A percentile compares a stretch with the other conserved stretches of the same genome.
Evolutionary conservation across 257 asterid species (phyloP).

Genomic region (Scutellaria galericulata): DNA sequence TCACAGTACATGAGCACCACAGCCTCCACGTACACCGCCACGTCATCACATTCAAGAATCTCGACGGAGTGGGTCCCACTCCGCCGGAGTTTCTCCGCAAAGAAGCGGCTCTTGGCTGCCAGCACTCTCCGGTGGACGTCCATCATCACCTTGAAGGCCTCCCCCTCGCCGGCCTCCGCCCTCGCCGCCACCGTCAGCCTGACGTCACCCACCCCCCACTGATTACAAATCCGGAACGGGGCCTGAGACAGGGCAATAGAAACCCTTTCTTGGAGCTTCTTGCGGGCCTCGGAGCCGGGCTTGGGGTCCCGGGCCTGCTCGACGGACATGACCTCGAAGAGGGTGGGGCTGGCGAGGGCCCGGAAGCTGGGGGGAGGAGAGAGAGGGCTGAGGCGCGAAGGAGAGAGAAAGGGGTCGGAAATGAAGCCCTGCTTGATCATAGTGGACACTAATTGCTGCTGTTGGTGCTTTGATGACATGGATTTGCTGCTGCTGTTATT

Average conservation of each 20-base stretch:
- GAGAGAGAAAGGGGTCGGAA: constrained; percentile 72
- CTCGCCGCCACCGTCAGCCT: constrained; percentile 67
- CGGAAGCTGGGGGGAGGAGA: constrained; percentile 58
- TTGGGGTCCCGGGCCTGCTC: constrained; percentile 67
- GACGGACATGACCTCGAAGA: constrained; percentile 75
- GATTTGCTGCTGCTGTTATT: constrained; percentile 37
- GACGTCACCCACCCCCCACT: constrained; percentile 65
- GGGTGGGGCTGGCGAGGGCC: constrained; percentile 47
- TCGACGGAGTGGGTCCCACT: constrained; percentile 82
- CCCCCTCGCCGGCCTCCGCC: constrained; percentile 54
- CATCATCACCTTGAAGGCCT: constrained; percentile 52
- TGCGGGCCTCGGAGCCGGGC: constrained; percentile 49
- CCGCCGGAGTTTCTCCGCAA: constrained; percentile 70
- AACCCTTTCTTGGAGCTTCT: constrained; percentile 57
- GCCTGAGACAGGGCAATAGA: constrained; percentile 56
- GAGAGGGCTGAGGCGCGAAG: constrained; percentile 50
- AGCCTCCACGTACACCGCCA: constrained; percentile 79
- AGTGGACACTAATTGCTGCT: constrained; percentile 64
- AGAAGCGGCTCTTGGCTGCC: constrained; percentile 70
- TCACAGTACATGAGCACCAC: constrained; percentile 80
- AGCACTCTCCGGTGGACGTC: constrained; percentile 80
- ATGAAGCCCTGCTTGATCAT: constrained; percentile 93
- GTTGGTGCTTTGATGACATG: constrained; percentile 46
- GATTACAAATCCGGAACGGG: constrained; percentile 47
- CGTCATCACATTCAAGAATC: constrained; percentile 91